Conservation (phyloP, 2,329 filamentous ascomycete genomes). For the Epichloe uncinata region DNA sequence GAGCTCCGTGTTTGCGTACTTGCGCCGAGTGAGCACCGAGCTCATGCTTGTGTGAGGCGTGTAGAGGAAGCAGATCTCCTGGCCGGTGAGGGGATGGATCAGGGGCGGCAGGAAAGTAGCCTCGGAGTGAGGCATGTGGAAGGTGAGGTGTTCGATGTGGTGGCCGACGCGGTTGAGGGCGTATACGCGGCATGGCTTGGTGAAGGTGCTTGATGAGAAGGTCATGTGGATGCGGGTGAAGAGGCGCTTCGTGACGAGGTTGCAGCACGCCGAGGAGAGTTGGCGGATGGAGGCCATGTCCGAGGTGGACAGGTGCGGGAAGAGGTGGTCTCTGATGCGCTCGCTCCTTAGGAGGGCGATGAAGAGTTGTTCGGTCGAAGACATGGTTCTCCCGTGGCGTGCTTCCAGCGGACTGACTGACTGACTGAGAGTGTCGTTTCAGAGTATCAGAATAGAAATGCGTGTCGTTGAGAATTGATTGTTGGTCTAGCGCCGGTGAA, state of each 20-base stretch:
- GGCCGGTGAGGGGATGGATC: conserved; percentile 61
- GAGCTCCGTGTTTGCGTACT: conserved; percentile 68
- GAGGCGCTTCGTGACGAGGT: conserved; percentile 53
- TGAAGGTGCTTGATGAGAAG: conserved; percentile 64
- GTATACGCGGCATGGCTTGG: conserved; percentile 56
- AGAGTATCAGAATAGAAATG: no score
- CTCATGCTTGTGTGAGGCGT: conserved; percentile 58
- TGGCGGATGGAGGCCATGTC: conserved; percentile 50
- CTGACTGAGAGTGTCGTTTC: neutral
- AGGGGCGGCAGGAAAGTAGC: conserved; percentile 77
- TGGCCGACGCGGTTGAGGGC: conserved; percentile 67
- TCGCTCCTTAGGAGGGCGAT: conserved; percentile 43
- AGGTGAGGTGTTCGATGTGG: conserved; percentile 65
- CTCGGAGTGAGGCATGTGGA: conserved; percentile 62
- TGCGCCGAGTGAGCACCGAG: conserved; percentile 50
- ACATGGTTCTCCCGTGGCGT: conserved; percentile 41
- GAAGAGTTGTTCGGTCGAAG: conserved; percentile 34
- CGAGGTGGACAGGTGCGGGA: conserved; percentile 33
- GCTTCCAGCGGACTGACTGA: neutral
- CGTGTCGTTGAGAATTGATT: no score
- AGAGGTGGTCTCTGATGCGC: conserved; percentile 34
- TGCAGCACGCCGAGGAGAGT: conserved; percentile 56
- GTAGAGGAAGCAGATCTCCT: conserved; percentile 71
- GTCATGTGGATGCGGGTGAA: conserved; percentile 57
- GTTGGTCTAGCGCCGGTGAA: neutral